Base-by-base conservation (phyloP, 768 basidiomycete genomes). In the Nevesoporus exiguus region DNA sequence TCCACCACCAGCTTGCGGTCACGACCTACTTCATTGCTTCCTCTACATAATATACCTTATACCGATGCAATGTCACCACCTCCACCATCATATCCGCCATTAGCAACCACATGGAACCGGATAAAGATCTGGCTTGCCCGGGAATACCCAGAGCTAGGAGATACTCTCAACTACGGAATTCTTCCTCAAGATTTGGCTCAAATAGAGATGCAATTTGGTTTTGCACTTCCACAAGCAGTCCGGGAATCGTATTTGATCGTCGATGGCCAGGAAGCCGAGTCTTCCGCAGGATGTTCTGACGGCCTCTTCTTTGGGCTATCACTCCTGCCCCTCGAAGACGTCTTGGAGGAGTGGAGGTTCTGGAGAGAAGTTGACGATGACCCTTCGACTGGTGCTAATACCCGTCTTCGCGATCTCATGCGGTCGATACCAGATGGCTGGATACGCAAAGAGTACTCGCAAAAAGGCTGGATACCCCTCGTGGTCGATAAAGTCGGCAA, bases 301-400 rank as follows among this genome's bases (percentile, higher is more conserved):
- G 97, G 97, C 31, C 78, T 99, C 29, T 93, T 99, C 71, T 98
- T 93, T 65, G 97, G 97, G n/a, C 74, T 99, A 19, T 88, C 86
- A n/a, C 79, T 97, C 34, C 75, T 99, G 19, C 91, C 93, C 13
- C 77, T 98, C 42, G 97, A 99, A 65, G 88, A 93, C 61, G 93
- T 97, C 25, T 76, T 94, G 41, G 86, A 93, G 53, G 97, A 99
- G 72, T 99, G 96, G 94, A 77, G 80, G 33, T 98, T 97, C 67
- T 98, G 97, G 96, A 77, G 96, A 57, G 87, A 90, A 64, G 91
- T 98, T 33, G 95, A 98, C 64, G 78, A 85, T 8, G 96, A 97
- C 63, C 90, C 94, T 0, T 71, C 75, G 7, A 92, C 93, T 0
- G 94, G 93, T 43, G 87, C 83, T 9, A 97, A 95, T 70, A 67